Percentiles rank a stretch among this genome's conserved stretches.
phyloP scores from a whole-genome alignment of 768 basidiomycete genomes.

The Amanita polypyramis region DNA sequence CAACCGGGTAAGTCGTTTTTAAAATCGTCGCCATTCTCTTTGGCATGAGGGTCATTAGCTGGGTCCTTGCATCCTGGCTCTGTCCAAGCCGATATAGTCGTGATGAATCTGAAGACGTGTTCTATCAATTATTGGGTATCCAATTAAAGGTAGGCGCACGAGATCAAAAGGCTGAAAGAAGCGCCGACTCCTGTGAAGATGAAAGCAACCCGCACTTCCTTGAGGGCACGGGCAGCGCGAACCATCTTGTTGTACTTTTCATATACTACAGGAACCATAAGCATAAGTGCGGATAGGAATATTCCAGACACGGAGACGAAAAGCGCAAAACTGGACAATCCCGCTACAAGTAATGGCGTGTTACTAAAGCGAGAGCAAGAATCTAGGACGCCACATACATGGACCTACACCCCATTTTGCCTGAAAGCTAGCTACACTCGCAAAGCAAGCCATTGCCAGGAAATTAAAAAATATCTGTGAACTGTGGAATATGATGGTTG shows the following conservation, averaged over 20 bases:
- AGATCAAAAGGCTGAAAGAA: slow-evolving; percentile 58
- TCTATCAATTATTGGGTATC: neutral
- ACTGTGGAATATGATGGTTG: slow-evolving; percentile 63
- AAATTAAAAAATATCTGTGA: slow-evolving; percentile 90
- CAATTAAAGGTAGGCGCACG: slow-evolving; percentile 36
- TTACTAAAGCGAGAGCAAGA: slow-evolving; percentile 9
- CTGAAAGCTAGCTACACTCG: slow-evolving; percentile 82
- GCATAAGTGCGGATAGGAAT: slow-evolving; percentile 60
- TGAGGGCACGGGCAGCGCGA: slow-evolving; percentile 69
- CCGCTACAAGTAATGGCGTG: slow-evolving; percentile 41
- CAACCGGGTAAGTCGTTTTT: slow-evolving; percentile 61
- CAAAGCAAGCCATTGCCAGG: slow-evolving; percentile 85
- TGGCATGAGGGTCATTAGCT: slow-evolving; percentile 69
- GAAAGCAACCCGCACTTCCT: slow-evolving; percentile 74
- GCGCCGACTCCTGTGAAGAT: slow-evolving; percentile 71
- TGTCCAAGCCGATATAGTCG: slow-evolving; percentile 81
- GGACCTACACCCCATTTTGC: slow-evolving; percentile 76
- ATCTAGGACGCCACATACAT: slow-evolving; percentile 43
- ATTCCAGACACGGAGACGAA: slow-evolving; percentile 71
- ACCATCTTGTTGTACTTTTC: slow-evolving; percentile 79
- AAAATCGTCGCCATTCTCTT: slow-evolving; percentile 51
- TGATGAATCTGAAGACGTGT: slow-evolving; percentile 42
- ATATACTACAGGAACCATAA: slow-evolving; percentile 70
- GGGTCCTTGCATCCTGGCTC: slow-evolving; percentile 84
- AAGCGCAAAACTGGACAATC: slow-evolving; percentile 76